Percentiles rank a stretch among this genome's conserved stretches.
These are phyloP conservation scores for Uronychia setigera DNA, from an alignment of 73 alveolate genomes.

Conservation along the genomic window DNA sequence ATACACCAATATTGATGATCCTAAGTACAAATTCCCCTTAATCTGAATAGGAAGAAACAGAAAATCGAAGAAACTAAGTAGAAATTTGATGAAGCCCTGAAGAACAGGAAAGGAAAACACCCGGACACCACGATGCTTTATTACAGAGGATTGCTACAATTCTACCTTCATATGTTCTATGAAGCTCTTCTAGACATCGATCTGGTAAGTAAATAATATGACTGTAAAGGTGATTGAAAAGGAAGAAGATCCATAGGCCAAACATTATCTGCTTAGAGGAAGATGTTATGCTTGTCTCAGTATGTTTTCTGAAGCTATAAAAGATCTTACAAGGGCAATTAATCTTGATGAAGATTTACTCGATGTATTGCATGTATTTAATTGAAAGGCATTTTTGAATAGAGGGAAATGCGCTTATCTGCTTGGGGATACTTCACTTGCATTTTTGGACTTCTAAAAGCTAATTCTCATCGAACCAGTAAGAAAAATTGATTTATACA, in stretches of 20 bases:
- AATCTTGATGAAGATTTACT: constrained; percentile 55
- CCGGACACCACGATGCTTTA: constrained; percentile 21
- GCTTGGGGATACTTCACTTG: constrained; percentile 61
- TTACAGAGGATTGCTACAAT: constrained; percentile 29
- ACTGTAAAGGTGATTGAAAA: no score
- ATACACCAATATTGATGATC: constrained; percentile 28
- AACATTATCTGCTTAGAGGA: constrained; percentile 55
- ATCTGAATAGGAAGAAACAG: constrained; percentile 9
- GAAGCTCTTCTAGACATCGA: constrained; percentile 57
- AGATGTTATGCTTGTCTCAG: constrained; percentile 61
- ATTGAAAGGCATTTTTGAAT: constrained; percentile 31
- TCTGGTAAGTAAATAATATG: no score
- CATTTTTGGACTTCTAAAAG: constrained; percentile 57
- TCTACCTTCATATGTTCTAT: constrained; percentile 33
- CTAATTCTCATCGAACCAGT: constrained; percentile 50
- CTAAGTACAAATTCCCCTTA: constrained; percentile 18
- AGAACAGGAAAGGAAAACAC: background rate
- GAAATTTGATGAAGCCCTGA: constrained; percentile 19
- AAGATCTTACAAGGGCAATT: constrained; percentile 52
- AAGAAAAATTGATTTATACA: background rate
- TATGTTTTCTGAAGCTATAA: constrained; percentile 52
- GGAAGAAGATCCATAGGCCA: constrained; percentile 59
- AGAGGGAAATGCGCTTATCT: constrained; percentile 69
- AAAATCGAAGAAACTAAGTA: constrained; percentile 16
- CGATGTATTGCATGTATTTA: constrained; percentile 16